Evolutionary conservation across 768 basidiomycete species (phyloP), one percentile per base, ranked within the genome.

Genomic region (Multifurca ochricompacta): DNA sequence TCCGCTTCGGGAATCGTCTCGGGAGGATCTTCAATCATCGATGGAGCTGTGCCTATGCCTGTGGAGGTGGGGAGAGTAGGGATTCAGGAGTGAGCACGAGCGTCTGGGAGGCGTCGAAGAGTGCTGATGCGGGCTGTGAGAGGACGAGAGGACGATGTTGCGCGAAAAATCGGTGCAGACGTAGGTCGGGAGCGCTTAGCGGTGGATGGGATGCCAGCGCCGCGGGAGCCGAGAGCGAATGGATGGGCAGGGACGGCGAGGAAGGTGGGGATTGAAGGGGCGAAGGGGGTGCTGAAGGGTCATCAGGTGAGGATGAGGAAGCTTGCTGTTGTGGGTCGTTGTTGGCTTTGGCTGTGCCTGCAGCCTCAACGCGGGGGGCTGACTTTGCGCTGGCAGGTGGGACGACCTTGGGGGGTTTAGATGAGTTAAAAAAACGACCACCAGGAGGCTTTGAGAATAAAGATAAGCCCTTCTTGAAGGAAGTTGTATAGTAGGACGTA

Each of bases 81-180:
- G 13, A 23, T 8, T 47, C 25, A 6, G 53, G 51, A 19, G 44
- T 23, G 36, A 56, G 43, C 9, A 25, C 34, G 53, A 59, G 39
- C 32, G 42, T 41, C n/a, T 40, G 18, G 0, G 55, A 32, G 45
- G 53, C 58, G 36, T 76, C 74, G 55, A 78, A 77, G 53, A 89
- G 73, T 53, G 81, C 70, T 8, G 79, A 71, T 0, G 80, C 62
- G 0, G 87, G 81, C 57, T 83, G 77, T 27, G 77, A 70, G 39
- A 91, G 74, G 34, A 87, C 78, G 2, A 91, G 74, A 1, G 89
- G 89, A 11, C 89, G 79, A 63, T 91, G 83, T 30, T 89, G 72
- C 3, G 89, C 80, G 70, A 92, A 91, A 69, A 92, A 91, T 50
- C 87, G 85, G 65, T 91, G 87, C 10, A 90, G 76, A 64, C 82